Evolutionary conservation across 768 basidiomycete species (phyloP), one percentile per base, ranked within the genome.

Genomic region (Pleurotus djamor): DNA sequence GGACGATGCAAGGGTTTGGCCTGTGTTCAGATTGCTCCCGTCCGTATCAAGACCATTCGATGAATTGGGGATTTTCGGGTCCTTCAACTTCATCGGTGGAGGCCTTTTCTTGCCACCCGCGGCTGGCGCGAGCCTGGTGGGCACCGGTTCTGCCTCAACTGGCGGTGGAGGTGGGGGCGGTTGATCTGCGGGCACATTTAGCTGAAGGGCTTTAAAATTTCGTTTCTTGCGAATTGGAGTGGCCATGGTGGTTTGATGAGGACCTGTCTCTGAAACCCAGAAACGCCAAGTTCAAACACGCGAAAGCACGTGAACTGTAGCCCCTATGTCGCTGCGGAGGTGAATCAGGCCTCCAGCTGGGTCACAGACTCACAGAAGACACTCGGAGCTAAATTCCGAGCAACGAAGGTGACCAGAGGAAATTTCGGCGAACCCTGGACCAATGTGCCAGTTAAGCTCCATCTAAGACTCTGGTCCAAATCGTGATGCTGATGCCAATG

Each of bases 181-280:
- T 43, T 76, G 64, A 17, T 80, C 70, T 48, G 74, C 72, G 48
- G 80, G 62, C 59, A 88, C 85, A 64, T 83, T 80, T 69, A 95
- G 86, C 75, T 88, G 85, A 7, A 95, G 83, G 41, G 83, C 86
- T 74, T 93, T 94, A 83, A 93, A 94, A 71, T 95, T 95, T 62
- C 93, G 87, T 72, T 95, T 95, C 82, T 93, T 92, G 74, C 92
- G 89, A 62, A 92, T 83, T 57, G 88, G 86, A 41, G 83, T 82
- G 41, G 77, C 71, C 79, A 81, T 81, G 7, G 54, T 16, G 28
- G 35, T 37, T 54, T n/a, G n/a, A n/a, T n/a, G n/a, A n/a, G n/a
- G n/a, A n/a, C n/a, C n/a, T n/a, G n/a, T n/a, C n/a, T n/a, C n/a
- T 28, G 21, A 28, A 28, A 28, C 21, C 21, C 21, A n/a, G n/a